Conservation (phyloP, 73 alveolate genomes). For the Tetrahymena thermophila region DNA sequence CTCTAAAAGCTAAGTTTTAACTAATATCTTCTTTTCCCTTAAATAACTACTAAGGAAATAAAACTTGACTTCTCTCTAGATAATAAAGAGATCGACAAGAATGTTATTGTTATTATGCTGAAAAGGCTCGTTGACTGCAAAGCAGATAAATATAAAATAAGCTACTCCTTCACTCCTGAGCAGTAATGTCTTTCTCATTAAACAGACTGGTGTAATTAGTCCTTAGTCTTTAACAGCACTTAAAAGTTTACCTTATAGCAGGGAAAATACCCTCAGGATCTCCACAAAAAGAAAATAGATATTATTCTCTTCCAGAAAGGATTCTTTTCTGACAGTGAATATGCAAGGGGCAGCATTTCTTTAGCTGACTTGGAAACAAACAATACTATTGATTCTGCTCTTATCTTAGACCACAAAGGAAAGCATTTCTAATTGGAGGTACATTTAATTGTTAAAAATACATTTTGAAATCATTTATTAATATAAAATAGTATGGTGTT, state of each 20-base stretch:
- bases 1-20: background rate
- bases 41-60: background rate
- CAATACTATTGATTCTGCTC: background rate
- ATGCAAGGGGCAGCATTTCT: background rate
- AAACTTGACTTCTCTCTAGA: background rate
- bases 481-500: background rate
- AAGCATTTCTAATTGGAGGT: background rate
- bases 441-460: no score
- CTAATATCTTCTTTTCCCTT: background rate
- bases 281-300: background rate
- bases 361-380: background rate
- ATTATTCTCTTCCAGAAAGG: background rate
- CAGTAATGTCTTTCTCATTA: background rate
- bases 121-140: background rate
- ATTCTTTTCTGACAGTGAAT: background rate
- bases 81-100: background rate
- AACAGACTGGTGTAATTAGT: background rate
- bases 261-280: background rate
- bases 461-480: background rate
- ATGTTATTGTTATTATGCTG: background rate
- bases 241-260: background rate
- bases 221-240: background rate
- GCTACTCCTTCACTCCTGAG: background rate
- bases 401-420: background rate
- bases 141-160: background rate